Base-by-base conservation (phyloP, 148 eudicot genomes). In the Pouteria glomerata region DNA sequence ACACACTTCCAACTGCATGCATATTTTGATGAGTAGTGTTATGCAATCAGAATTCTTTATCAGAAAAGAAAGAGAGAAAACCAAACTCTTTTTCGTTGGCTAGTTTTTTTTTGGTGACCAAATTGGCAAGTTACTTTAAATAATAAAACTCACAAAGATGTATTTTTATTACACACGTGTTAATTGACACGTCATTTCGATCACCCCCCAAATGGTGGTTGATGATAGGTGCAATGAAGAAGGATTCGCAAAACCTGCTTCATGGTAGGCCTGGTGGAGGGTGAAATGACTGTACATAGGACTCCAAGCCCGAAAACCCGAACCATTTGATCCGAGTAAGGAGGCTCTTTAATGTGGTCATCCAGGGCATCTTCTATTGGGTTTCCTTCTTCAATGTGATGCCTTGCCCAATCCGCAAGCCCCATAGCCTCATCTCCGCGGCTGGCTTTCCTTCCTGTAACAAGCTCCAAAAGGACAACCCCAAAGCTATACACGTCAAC, bases 401-500 rank as follows among this genome's bases (percentile, higher is more conserved):
- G 59, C 73, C 73, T 39, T 16, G 52, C 62, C 73, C 73, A 70
- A 24, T 70, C 73, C 1, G 63, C 73, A 4, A 70, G 73, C 10
- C 60, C 21, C 0, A 4, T 57, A 30, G 56, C n/a, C 19, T 70
- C 58, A 33, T 50, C 47, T 13, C 52, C 73, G n/a, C 57, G 15
- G 6, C 39, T 41, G 1, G 73, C 63, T 57, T 57, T 51, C 45
- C 73, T 70, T 56, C 73, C 63, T 7, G 73, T 70, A 10, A 42
- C 73, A 16, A 70, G 63, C 27, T 70, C 73, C 24, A 70, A 26
- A 26, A 70, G 73, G 19, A 70, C 73, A 11, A 70, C 73, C 2
- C 73, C 73, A 70, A 56, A 70, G 63, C 73, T 70, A 27, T 55
- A 70, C 6, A 57, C 73, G 16, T 70, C 73, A 1, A 70, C 51